phyloP scores from a whole-genome alignment of 2,329 filamentous ascomycete species.

The Xenosphaeropsis pyriputrescens region DNA sequence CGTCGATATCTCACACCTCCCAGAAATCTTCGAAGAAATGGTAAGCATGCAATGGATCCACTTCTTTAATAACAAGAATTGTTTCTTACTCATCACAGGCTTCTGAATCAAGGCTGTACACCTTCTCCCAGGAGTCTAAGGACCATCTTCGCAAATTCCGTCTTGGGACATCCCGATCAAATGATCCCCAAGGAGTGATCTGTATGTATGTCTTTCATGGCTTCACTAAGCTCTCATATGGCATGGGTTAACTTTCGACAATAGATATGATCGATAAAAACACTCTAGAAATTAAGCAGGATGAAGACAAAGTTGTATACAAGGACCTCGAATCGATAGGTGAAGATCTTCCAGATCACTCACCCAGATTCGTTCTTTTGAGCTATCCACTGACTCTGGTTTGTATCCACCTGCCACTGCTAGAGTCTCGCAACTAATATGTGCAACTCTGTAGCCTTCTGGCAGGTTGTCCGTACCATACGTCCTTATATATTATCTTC shows the following conservation, averaged over 20 bases:
- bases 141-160: constrained; percentile 90
- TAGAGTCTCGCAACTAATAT: too few species aligned
- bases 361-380: constrained; percentile 77
- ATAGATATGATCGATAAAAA: constrained; percentile 81
- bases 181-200: constrained; percentile 79
- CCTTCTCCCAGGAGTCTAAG: constrained; percentile 82
- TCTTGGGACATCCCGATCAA: constrained; percentile 74
- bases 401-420: constrained; percentile 15
- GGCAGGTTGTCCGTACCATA: constrained; percentile 84
- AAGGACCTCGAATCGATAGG: constrained; percentile 64
- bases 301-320: constrained; percentile 65
- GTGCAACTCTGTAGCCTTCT: constrained; percentile 43
- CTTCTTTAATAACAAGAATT: too few species aligned
- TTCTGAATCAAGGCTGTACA: constrained; percentile 82
- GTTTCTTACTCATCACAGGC: constrained; percentile 6
- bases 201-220: constrained; percentile 48
- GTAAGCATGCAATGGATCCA: too few species aligned
- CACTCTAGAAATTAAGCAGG: constrained; percentile 77
- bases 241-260: neutral
- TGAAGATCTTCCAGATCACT: constrained; percentile 85
- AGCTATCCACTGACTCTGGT: constrained; percentile 86
- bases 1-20: too few species aligned
- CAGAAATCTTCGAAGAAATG: too few species aligned
- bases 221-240: neutral
- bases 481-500: constrained; percentile 88